phyloP scores from a whole-genome alignment of 345 rosid species.

The Pseudoturritis turrita region DNA sequence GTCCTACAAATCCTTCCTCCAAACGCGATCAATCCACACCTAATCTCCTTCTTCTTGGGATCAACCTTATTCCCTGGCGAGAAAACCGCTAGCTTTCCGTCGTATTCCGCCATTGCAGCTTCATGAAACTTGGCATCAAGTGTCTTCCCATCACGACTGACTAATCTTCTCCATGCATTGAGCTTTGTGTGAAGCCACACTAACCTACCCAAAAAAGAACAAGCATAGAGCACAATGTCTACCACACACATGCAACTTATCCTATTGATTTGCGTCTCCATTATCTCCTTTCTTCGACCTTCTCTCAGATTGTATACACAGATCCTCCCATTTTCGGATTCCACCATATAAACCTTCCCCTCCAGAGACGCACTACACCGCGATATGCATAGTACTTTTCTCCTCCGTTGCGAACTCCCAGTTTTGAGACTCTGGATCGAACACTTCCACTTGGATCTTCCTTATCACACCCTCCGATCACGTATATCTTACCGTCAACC shows the following conservation, averaged over 20 bases:
- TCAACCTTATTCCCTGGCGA: conserved; percentile 50
- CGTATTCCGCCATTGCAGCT: conserved; percentile 39
- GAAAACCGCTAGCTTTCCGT: conserved; percentile 62
- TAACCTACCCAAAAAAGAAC: conserved; percentile 61
- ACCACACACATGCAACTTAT: conserved; percentile 38
- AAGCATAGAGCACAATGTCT: conserved; percentile 56
- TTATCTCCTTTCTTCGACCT: conserved; percentile 40
- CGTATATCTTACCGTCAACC: conserved; percentile 48
- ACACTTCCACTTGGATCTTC: conserved; percentile 68
- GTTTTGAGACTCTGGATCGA: conserved; percentile 30
- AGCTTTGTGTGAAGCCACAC: conserved; percentile 46
- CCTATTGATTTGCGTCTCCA: too few relatives aligned
- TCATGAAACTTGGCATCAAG: neutral
- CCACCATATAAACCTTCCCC: conserved; percentile 51
- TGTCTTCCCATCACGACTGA: too few relatives aligned
- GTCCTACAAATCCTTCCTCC: conserved; percentile 43
- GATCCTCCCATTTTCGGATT: conserved; percentile 44
- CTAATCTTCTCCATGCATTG: conserved; percentile 51
- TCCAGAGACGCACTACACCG: conserved; percentile 59
- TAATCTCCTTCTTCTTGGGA: conserved; percentile 42
- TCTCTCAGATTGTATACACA: conserved; percentile 46
- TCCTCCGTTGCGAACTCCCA: conserved; percentile 42
- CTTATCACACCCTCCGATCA: conserved; percentile 53
- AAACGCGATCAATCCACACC: conserved; percentile 58
- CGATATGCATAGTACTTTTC: conserved; percentile 37